Base-by-base conservation (phyloP, 2,329 filamentous ascomycete genomes). In the Nemania abortiva region DNA sequence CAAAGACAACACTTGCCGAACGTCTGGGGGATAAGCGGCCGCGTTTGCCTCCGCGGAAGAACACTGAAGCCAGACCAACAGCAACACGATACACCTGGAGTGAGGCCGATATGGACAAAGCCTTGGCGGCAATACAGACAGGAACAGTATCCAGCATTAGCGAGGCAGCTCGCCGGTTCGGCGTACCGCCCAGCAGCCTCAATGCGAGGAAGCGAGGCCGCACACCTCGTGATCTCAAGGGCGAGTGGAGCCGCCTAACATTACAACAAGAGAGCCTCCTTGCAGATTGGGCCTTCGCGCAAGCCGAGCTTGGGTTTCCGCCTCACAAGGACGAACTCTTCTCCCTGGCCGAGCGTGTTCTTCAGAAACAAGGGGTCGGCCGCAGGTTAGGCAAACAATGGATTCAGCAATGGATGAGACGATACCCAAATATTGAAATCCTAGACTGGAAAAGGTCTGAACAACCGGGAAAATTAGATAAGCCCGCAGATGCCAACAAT, bases 321-420 rank as follows among this genome's bases (percentile, higher is more conserved):
- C 70, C 75, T 3, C 68, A 68, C 3, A 76, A 75, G 61, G 72
- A 76, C 24, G 72, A 77, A 27, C 54, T 77, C 3, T 77, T 74
- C 58, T 27, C 65, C 7, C 67, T 77, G 0, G 76, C 74, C 1
- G 71, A 73, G 10, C 70, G 65, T 11, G 74, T 74, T 15, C 39
- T 75, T 47, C 63, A 57, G 58, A 75, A 73, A 68, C 68, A 72
- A 34, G 69, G 65, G 0, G 27, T 50, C 11, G 70, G 65, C 13
- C 71, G 70, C 52, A 71, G 53, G 47, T 63, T 77, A 5, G 75
- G 76, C 15, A 77, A 74, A 63, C 74, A 76, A 66, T 76, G 75
- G 76, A 73, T 77, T 24, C 68, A 58, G 7, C 75, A 77, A 31
- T 77, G 72, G 73, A 72, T 75, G 67, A 70, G 72, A 53, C 56